phyloP scores from a whole-genome alignment of 495 filamentous ascomycete genomes.

The Gamarada debralockiae region DNA sequence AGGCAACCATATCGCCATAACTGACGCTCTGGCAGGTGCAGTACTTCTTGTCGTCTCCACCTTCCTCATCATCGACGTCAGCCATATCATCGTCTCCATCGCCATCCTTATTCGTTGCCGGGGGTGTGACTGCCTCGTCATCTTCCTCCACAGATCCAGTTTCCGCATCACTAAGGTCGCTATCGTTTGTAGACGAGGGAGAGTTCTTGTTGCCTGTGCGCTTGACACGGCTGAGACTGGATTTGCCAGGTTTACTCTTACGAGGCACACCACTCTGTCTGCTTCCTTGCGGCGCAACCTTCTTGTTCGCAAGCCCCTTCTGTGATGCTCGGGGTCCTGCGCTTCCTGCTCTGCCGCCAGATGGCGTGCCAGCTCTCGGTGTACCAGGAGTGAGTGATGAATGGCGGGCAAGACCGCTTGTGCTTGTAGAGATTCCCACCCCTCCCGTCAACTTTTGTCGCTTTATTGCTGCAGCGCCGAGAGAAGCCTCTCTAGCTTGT shows the following conservation, averaged over 20 bases:
- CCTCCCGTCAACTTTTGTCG: conserved; percentile 69
- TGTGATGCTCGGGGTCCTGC: conserved; percentile 57
- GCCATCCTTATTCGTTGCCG: conserved; percentile 30
- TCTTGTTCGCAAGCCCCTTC: conserved; percentile 52
- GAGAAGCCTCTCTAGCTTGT: conserved; percentile 71
- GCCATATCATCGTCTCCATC: conserved; percentile 57
- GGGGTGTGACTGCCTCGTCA: conserved; percentile 28
- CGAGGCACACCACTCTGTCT: conserved; percentile 43
- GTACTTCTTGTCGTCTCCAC: conserved; percentile 84
- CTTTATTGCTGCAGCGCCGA: conserved; percentile 61
- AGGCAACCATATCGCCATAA: conserved; percentile 97
- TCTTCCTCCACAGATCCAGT: conserved; percentile 44
- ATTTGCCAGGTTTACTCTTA: conserved; percentile 52
- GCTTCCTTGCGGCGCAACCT: conserved; percentile 54
- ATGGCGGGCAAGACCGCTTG: conserved; percentile 69
- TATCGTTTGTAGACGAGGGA: conserved; percentile 51
- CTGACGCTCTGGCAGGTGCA: conserved; percentile 90
- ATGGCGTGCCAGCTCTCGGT: conserved; percentile 71
- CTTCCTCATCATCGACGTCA: conserved; percentile 79
- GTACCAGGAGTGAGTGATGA: conserved; percentile 81
- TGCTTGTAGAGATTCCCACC: conserved; percentile 54
- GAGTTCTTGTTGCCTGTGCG: conserved; percentile 54
- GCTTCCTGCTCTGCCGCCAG: conserved; percentile 61
- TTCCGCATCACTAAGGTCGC: conserved; percentile 64
- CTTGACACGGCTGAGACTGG: conserved; percentile 47